phyloP scores from a whole-genome alignment of 306 rosid species.

The Citrullus amarus region DNA sequence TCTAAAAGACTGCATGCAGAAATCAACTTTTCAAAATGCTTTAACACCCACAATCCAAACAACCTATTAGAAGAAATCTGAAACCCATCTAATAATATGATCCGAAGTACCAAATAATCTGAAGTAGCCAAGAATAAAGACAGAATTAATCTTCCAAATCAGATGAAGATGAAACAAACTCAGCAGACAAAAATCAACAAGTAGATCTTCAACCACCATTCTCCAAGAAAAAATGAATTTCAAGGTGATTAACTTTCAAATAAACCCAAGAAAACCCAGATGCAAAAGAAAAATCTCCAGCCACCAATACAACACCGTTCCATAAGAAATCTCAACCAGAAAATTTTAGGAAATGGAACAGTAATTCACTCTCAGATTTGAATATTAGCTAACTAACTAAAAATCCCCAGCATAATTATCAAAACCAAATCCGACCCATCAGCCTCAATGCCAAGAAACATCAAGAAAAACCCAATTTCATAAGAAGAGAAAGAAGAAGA shows the following conservation, averaged over 20 bases:
- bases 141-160: not conserved
- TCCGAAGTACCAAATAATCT: not conserved
- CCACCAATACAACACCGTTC: not conserved
- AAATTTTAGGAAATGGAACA: not conserved
- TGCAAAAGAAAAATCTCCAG: not conserved
- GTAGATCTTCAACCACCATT: slow-evolving; percentile 2
- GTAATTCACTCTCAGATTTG: not conserved
- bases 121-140: not conserved
- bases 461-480: slow-evolving; percentile 10
- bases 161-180: not conserved
- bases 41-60: not conserved
- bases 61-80: not conserved
- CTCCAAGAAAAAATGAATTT: not conserved
- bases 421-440: not conserved
- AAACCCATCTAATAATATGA: not conserved
- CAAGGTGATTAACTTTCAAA: not conserved
- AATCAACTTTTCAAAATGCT: not conserved
- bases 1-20: not conserved
- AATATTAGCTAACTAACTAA: not conserved
- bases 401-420: not conserved
- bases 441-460: not conserved
- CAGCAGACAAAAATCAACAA: not conserved
- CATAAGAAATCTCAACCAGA: not conserved
- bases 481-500: not conserved
- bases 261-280: not conserved